Base-by-base conservation (phyloP, 2,329 filamentous ascomycete genomes). In the Bimuria novae-zelandiae region DNA sequence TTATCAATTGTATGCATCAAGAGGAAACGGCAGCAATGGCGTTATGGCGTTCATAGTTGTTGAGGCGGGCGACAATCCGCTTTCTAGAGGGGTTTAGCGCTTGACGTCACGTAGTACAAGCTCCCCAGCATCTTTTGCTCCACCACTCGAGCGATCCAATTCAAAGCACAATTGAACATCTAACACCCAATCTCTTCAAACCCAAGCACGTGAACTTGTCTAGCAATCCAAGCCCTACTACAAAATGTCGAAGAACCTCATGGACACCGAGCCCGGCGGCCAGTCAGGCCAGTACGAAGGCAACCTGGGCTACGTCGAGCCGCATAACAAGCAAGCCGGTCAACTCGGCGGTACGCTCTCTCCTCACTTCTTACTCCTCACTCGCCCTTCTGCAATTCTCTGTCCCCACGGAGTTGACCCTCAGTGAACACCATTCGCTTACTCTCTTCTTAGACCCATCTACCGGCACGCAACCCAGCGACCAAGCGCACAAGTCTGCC, bases 271-370 rank as follows among this genome's bases (percentile, higher is more conserved):
- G 52, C 76, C 77, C 16, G 84, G 85, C 64, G 85, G 85, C 59
- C 83, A 87, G 69, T 78, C 78, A 52, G 81, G 80, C 4, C 84
- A 84, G 79, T 86, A 88, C 69, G 84, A 87, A 73, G 81, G 78
- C 44, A 78, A 80, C 46, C 70, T 80, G 44, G 78, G 75, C n/a
- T 76, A 80, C 49, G 78, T 75, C 2, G 59, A 78, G 14, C 77
- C 80, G 0, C 79, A 80, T 46, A 69, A 73, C 14, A 86, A 84
- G 60, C 77, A 81, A 52, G 76, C 77, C 21, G 85, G 84, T 6
- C 82, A 86, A 64, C 66, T 87, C 23, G 80, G 82, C 55, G 72
- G 82, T 84, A 73, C 14, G 52, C n/a, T 11, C 21, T 19, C 47
- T 16, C 32, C 41, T 40, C 29, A 40, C 16, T 33, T 27, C 29